Evolutionary conservation across 2,329 filamentous ascomycete species (phyloP).

Genomic region (Beauveria bassiana): DNA sequence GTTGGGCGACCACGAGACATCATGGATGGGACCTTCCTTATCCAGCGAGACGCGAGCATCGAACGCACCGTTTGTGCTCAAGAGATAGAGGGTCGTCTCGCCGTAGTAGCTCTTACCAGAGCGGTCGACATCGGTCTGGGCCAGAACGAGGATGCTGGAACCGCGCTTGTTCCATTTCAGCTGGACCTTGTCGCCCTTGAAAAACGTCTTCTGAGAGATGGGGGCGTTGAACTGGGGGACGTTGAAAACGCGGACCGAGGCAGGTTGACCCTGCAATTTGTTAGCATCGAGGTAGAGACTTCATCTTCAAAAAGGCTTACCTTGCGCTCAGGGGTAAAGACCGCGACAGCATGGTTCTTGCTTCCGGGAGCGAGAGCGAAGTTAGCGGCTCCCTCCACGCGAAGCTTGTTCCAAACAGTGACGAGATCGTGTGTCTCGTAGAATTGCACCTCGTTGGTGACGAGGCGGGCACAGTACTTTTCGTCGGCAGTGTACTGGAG

Average conservation of each 20-base stretch:
- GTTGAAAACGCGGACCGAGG: conserved; percentile 88
- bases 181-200: conserved; percentile 98
- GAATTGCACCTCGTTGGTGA: conserved; percentile 97
- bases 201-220: conserved; percentile 96
- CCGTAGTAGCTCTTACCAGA: conserved; percentile 99
- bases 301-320: conserved; percentile 36
- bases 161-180: conserved; percentile 95
- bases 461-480: conserved; percentile 81
- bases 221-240: conserved; percentile 77
- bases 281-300: conserved; percentile 13
- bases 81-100: conserved; percentile 92
- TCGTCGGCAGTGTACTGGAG: conserved; percentile 94
- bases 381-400: conserved; percentile 80
- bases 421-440: conserved; percentile 80
- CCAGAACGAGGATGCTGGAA: conserved; percentile 85
- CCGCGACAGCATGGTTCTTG: conserved; percentile 82
- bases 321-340: conserved; percentile 95
- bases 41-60: conserved; percentile 88
- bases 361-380: conserved; percentile 80
- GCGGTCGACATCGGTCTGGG: conserved; percentile 96
- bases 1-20: conserved; percentile 97
- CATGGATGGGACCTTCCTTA: conserved; percentile 96
- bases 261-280: conserved; percentile 68
- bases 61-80: conserved; percentile 85
- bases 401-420: conserved; percentile 91